phyloP scores from a whole-genome alignment of 192 early-diverging fungal genomes.

The Paraglomus occultum region DNA sequence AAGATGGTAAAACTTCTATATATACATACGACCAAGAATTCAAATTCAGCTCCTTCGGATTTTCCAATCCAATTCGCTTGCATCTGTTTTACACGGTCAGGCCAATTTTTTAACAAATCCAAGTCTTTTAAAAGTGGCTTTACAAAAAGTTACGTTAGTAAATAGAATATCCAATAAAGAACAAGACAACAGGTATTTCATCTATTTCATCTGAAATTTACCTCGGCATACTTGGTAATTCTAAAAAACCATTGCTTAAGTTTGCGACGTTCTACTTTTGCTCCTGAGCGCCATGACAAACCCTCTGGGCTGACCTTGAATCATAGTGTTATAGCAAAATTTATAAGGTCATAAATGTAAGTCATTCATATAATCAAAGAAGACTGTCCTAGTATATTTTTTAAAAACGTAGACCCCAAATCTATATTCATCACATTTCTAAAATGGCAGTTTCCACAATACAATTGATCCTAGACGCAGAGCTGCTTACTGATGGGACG shows the following conservation, averaged over 20 bases:
- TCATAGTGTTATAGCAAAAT: background rate
- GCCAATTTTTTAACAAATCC: slow-evolving; percentile 78
- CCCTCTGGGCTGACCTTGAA: slow-evolving; percentile 79
- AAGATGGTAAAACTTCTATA: no score
- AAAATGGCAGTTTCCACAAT: no score
- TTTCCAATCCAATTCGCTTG: slow-evolving; percentile 94
- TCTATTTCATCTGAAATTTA: slow-evolving; percentile 29
- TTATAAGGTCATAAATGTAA: no score
- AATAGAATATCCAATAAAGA: background rate
- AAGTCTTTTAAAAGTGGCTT: slow-evolving; percentile 65
- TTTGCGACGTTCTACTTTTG: slow-evolving; percentile 79
- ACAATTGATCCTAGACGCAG: no score
- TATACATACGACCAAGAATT: slow-evolving; percentile 47
- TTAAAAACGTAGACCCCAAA: background rate
- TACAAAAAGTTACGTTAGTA: background rate
- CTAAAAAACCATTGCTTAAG: slow-evolving; percentile 93
- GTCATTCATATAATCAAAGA: no score
- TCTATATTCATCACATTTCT: background rate
- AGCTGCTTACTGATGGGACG: no score
- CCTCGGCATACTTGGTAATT: slow-evolving; percentile 83
- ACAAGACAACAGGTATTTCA: background rate
- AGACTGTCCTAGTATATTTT: no score
- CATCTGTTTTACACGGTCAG: slow-evolving; percentile 82
- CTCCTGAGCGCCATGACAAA: slow-evolving; percentile 88
- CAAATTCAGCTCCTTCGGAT: slow-evolving; percentile 74